A percentile compares a stretch with the other conserved stretches of the same genome.
phyloP scores from a whole-genome alignment of 208 protist genomes.

The Leishmania major region DNA sequence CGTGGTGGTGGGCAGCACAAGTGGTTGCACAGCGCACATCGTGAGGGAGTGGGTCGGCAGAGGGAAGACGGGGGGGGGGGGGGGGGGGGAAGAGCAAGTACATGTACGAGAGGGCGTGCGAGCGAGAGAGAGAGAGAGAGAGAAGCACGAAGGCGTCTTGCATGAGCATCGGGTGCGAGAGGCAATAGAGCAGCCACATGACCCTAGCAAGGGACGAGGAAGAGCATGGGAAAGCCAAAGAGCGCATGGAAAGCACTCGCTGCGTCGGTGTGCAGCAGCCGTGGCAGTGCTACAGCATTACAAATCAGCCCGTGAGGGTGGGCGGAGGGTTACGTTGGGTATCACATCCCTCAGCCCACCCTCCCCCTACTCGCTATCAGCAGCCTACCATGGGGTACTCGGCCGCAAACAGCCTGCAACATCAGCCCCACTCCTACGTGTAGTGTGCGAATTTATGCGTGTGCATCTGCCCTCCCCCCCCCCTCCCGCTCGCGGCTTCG shows the following conservation, averaged over 20 bases:
- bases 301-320: neutral
- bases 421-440: neutral
- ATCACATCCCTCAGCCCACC: no score
- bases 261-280: neutral
- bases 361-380: neutral
- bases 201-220: neutral
- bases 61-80: neutral
- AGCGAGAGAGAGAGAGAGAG: neutral
- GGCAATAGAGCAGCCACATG: neutral
- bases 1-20: neutral
- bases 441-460: neutral
- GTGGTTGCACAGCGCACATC: neutral
- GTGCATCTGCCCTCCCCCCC: neutral
- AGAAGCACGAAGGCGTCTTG: neutral
- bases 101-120: neutral
- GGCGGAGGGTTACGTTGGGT: neutral
- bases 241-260: neutral
- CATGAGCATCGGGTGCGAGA: neutral
- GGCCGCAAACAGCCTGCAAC: neutral
- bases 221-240: neutral
- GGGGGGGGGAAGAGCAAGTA: neutral
- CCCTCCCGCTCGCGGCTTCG: neutral
- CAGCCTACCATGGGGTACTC: neutral
- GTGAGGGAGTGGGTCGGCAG: neutral
- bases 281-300: neutral